phyloP scores from a whole-genome alignment of 1,284 basidiomycete genomes.

The Cutaneotrichosporon dermatis region DNA sequence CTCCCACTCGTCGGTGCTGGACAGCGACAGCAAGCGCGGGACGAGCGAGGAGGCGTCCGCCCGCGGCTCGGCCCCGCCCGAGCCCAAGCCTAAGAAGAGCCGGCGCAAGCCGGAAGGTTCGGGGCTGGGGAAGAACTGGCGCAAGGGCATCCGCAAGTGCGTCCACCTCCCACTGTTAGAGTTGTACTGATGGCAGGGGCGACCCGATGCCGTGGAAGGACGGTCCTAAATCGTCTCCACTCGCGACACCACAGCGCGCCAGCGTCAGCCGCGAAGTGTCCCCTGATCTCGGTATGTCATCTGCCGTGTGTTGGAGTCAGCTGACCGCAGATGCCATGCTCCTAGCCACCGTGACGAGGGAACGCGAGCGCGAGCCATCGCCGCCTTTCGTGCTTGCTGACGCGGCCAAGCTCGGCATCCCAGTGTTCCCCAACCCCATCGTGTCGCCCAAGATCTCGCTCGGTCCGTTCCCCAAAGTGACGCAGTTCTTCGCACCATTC shows the following conservation, averaged over 20 bases:
- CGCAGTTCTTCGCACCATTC: conserved; percentile 36
- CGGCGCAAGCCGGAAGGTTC: conserved; percentile 8
- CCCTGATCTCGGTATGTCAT: conserved; percentile 29
- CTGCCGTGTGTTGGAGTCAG: neutral
- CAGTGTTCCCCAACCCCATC: conserved; percentile 43
- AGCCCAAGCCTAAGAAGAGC: conserved; percentile 18
- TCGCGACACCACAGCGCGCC: conserved; percentile 14
- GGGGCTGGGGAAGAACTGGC: conserved; percentile 39
- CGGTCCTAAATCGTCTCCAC: conserved; percentile 13
- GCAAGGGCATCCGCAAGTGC: conserved; percentile 43
- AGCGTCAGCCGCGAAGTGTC: conserved; percentile 26
- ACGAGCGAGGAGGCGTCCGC: conserved; percentile 4
- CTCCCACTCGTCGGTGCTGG: neutral
- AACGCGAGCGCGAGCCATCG: neutral
- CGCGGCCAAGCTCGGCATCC: conserved; percentile 34
- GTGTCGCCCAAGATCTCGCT: conserved; percentile 31
- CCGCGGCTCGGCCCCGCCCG: conserved; percentile 1
- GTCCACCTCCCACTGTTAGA: conserved; percentile 8
- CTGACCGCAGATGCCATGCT: conserved; percentile 9
- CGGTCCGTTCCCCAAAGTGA: conserved; percentile 39
- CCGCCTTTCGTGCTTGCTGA: conserved; percentile 39
- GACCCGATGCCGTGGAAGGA: conserved; percentile 29
- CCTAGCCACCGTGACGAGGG: conserved; percentile 1
- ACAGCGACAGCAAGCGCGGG: conserved; percentile 8
- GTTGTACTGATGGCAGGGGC: conserved; percentile 17